These are phyloP conservation scores for Penicillium griseofulvum DNA, from an alignment of 2,329 filamentous ascomycete genomes.

Conservation along the genomic window DNA sequence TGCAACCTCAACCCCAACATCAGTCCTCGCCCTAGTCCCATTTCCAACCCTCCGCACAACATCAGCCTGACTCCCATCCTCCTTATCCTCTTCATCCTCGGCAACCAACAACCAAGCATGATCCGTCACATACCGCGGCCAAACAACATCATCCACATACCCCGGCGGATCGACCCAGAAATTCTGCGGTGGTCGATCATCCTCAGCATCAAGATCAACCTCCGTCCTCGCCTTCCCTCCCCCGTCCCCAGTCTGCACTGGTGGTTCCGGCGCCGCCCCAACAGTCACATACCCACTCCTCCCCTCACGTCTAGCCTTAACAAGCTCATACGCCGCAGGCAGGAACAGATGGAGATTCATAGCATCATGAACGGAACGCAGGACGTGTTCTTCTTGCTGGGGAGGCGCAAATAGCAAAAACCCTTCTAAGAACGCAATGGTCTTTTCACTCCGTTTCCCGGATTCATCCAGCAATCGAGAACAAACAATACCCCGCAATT, in stretches of 20 bases:
- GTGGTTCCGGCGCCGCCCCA: conserved; percentile 35
- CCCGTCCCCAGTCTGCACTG: neutral
- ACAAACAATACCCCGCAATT: conserved; percentile 25
- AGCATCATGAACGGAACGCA: conserved; percentile 30
- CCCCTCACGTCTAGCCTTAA: conserved; percentile 42
- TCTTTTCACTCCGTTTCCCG: conserved; percentile 9
- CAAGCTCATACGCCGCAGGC: conserved; percentile 59
- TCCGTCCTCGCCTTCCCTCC: neutral
- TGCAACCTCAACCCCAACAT: conserved; percentile 46
- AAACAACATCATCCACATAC: conserved; percentile 91
- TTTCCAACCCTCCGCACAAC: conserved; percentile 32
- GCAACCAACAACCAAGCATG: conserved; percentile 76
- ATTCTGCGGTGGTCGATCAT: conserved; percentile 56
- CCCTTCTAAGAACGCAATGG: conserved; percentile 77
- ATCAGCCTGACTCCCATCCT: conserved; percentile 23
- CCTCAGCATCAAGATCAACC: conserved; percentile 31
- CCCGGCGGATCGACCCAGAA: conserved; percentile 95
- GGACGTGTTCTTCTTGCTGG: conserved; percentile 22
- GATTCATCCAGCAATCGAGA: neutral
- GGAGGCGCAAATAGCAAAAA: conserved; percentile 73
- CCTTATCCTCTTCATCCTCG: conserved; percentile 57
- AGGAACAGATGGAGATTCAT: conserved; percentile 79
- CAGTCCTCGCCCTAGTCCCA: conserved; percentile 44
- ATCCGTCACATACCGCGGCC: conserved; percentile 85
- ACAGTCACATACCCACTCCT: conserved; percentile 49